Percentiles rank a stretch among this genome's conserved stretches.
These are phyloP conservation scores for Trichoderma brevicompactum DNA, from an alignment of 2,329 filamentous ascomycete genomes.

Conservation along the genomic window DNA sequence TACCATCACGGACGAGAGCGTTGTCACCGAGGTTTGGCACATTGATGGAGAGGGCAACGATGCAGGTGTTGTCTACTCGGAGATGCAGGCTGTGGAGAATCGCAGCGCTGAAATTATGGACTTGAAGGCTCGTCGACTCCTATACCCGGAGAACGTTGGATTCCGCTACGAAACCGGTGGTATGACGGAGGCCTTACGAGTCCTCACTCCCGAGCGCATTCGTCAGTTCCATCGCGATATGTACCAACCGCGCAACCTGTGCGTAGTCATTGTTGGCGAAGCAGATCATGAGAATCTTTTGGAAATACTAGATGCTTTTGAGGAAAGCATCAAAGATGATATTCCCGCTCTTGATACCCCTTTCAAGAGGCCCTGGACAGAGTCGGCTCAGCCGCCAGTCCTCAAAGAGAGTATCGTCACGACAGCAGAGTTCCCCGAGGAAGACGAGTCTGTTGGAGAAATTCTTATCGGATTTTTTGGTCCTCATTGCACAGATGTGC, in stretches of 20 bases:
- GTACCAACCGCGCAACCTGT: constrained; percentile 97
- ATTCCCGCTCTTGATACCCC: constrained; percentile 75
- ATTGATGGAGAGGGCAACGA: constrained; percentile 92
- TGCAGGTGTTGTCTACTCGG: constrained; percentile 95
- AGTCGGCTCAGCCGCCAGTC: constrained; percentile 76
- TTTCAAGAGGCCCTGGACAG: constrained; percentile 89
- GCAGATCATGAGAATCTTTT: constrained; percentile 82
- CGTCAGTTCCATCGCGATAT: constrained; percentile 94
- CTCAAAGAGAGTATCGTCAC: constrained; percentile 74
- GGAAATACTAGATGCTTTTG: constrained; percentile 82
- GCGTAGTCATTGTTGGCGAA: constrained; percentile 89
- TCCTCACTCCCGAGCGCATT: constrained; percentile 86
- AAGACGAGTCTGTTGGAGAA: constrained; percentile 92
- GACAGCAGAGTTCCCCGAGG: constrained; percentile 89
- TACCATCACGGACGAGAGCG: constrained; percentile 88
- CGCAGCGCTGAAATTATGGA: constrained; percentile 85
- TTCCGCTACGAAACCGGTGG: constrained; percentile 99
- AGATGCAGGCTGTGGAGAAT: constrained; percentile 97
- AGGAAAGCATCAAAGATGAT: constrained; percentile 80
- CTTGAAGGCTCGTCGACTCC: constrained; percentile 73
- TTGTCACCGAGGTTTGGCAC: constrained; percentile 95
- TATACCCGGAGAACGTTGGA: constrained; percentile 88
- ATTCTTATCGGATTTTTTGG: constrained; percentile 86
- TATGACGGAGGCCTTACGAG: constrained; percentile 88
- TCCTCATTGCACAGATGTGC: constrained; percentile 73